phyloP scores from a whole-genome alignment of 495 filamentous ascomycete species.

The Penicillium canariense region DNA sequence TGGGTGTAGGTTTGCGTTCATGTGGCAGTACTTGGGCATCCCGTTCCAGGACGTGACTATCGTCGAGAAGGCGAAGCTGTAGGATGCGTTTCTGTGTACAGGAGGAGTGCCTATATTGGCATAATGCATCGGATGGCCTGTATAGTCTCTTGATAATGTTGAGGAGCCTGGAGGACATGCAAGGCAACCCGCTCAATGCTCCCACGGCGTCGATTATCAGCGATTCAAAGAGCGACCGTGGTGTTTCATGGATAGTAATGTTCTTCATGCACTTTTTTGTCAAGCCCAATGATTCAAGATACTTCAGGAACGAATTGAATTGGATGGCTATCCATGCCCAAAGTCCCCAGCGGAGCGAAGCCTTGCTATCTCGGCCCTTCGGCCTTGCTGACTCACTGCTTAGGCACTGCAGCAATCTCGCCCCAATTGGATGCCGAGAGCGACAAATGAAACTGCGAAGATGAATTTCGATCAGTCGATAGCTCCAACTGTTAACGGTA shows the following conservation, averaged over 20 bases:
- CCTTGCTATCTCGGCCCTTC: constrained; percentile 15
- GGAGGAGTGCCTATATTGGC: no score
- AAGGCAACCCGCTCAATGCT: not conserved
- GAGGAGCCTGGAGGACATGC: no score
- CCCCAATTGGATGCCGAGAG: not conserved
- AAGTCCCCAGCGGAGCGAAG: not conserved
- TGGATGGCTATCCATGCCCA: not conserved
- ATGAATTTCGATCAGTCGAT: not conserved
- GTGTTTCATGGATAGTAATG: not conserved
- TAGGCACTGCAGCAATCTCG: constrained; percentile 3
- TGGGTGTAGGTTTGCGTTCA: constrained; percentile 31
- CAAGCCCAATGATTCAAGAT: not conserved
- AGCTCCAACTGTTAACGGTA: not conserved
- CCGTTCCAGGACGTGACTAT: constrained; percentile 35
- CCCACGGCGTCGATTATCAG: not conserved
- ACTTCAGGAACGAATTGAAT: not conserved
- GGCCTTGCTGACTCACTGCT: constrained; percentile 19
- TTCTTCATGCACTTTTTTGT: not conserved
- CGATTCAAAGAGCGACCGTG: not conserved
- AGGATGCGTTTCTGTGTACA: no score
- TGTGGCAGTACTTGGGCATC: constrained; percentile 41
- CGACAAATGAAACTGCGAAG: not conserved
- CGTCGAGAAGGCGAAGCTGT: constrained; percentile 22
- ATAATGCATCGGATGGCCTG: no score
- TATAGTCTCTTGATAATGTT: no score